Evolutionary conservation across 805 yeast genomes (phyloP), one percentile per base, ranked within the genome.

Genomic region (Barnettozyma populi): DNA sequence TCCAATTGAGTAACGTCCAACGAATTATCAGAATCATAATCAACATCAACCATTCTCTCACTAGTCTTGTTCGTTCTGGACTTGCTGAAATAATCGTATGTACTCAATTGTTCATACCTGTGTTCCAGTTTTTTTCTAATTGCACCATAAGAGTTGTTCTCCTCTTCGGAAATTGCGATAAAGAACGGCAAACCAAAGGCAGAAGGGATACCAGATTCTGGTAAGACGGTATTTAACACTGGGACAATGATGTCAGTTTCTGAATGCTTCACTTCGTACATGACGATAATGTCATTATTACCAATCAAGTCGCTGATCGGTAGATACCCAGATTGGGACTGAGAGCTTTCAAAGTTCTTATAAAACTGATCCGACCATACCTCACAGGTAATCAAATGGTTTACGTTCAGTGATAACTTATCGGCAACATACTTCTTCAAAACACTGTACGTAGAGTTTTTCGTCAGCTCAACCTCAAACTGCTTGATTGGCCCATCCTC

Each of bases 121-220:
- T 66, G 64, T 46, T 82, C 81, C 25, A 89, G 56, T 56, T 84
- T 85, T 20, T 62, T 60, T 53, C 84, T 67, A 7, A 90, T 79
- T 1, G 63, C 57, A 6, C 83, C 84, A 58, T 76, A 80, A 21
- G 87, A 80, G 3, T 58, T 56, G 5, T 73, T 63, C 35, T 86
- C 92, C 1, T 70, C 71, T 32, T 70, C 68, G 2, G 73, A 45
- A 11, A 89, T 57, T 0, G 80, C 73, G 25, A 90, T 70, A 55
- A 90, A 82, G 56, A 88, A 79, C 2, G 98, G 98, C 1, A 82
- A 62, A 2, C 90, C 95, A 66, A 89, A 86, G 1, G 81, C 65
- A 38, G 72, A 72, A 1, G 74, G 70, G 11, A 67, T 60, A 67
- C 47, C 69, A 47, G 62, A 72, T 65, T 56, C 71, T 60, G 54